These are phyloP conservation scores for Bruguiera gymnorhiza DNA, from an alignment of 345 rosid species.

Conservation along the genomic window DNA sequence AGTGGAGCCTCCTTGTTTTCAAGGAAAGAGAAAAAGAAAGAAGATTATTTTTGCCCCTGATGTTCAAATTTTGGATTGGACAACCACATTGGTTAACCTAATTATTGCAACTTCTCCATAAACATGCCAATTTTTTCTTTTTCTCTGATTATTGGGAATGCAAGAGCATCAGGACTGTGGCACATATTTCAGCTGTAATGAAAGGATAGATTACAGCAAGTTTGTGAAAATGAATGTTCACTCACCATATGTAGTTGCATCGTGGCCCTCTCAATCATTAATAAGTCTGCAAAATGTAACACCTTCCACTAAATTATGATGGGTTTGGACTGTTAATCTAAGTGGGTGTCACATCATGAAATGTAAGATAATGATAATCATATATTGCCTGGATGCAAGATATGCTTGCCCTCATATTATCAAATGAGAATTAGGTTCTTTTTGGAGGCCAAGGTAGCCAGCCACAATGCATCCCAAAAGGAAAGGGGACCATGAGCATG, in stretches of 20 bases:
- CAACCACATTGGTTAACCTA: no score
- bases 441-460: neutral
- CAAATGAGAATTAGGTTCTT: neutral
- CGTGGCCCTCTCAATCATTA: neutral
- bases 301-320: neutral
- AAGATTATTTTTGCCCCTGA: no score
- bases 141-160: no score
- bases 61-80: no score
- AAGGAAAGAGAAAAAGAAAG: no score
- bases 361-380: neutral
- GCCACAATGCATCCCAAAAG: neutral
- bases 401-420: no score
- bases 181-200: no score
- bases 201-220: neutral
- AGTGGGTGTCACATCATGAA: neutral
- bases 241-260: neutral
- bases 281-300: neutral
- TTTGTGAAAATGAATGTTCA: neutral
- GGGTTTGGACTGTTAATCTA: neutral
- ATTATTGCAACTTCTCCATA: no score
- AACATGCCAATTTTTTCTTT: no score
- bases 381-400: neutral
- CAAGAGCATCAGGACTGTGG: no score
- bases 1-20: no score
- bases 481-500: constrained; percentile 1